These are phyloP conservation scores for Orbilia oligospora DNA, from an alignment of 2,329 filamentous ascomycete genomes.

Conservation along the genomic window DNA sequence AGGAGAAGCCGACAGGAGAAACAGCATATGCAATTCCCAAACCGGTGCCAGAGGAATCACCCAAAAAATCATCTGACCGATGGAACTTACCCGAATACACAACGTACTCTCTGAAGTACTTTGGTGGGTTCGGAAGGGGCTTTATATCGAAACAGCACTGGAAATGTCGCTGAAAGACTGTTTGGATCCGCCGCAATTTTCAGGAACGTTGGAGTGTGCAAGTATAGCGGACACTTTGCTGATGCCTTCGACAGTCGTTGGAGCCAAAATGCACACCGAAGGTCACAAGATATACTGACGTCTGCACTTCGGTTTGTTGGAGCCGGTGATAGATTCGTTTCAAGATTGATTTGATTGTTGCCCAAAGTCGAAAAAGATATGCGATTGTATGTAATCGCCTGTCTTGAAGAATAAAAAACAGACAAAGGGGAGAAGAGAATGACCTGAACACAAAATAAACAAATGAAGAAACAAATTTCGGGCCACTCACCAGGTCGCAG, in stretches of 20 bases:
- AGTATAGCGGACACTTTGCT: constrained; percentile 26
- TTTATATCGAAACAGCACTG: constrained; percentile 13
- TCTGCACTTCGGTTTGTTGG: constrained; percentile 20
- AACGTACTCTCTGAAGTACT: not conserved
- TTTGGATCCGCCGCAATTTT: constrained; percentile 35
- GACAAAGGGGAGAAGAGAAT: constrained; percentile 38
- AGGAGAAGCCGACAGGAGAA: constrained; percentile 61
- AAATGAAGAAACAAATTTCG: constrained; percentile 37
- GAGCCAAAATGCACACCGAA: not conserved
- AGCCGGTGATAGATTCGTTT: not conserved
- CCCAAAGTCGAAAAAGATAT: constrained; percentile 46
- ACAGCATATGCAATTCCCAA: constrained; percentile 39
- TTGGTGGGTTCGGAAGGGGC: not conserved
- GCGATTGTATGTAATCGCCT: constrained; percentile 40
- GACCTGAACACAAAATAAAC: constrained; percentile 38
- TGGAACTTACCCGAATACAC: constrained; percentile 34
- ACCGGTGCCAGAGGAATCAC: constrained; percentile 13
- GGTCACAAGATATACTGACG: constrained; percentile 29
- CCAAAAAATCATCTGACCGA: constrained; percentile 18
- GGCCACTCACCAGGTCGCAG: constrained; percentile 27
- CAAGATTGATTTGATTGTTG: constrained; percentile 28
- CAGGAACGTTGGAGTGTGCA: constrained; percentile 32
- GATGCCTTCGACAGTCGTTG: constrained; percentile 25
- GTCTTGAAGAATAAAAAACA: constrained; percentile 36
- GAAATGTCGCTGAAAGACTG: constrained; percentile 8